Conservation (phyloP, 2,329 filamentous ascomycete genomes). For the Sordariomycetes sp. region DNA sequence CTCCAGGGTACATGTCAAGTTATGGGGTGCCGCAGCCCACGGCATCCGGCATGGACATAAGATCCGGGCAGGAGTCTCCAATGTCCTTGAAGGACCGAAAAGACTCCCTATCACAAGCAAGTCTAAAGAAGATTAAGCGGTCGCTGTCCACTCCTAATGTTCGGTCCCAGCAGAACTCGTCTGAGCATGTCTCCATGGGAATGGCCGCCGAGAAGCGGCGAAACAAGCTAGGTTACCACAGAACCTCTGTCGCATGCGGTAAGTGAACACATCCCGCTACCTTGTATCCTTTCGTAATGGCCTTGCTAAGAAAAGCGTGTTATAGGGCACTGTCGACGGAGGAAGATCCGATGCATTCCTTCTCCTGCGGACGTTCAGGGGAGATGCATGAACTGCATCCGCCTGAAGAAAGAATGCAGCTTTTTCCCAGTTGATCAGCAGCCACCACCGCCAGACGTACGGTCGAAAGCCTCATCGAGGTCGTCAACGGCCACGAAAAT, state of each 20-base stretch:
- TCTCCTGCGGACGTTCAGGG: conserved; percentile 61
- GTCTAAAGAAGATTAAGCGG: conserved; percentile 29
- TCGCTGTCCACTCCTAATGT: conserved; percentile 39
- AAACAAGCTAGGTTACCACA: conserved; percentile 92
- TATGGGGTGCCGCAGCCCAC: conserved; percentile 20
- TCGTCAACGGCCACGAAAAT: conserved; percentile 26
- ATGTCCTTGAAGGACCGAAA: conserved; percentile 23
- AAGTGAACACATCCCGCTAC: conserved; percentile 32
- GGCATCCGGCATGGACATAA: conserved; percentile 15
- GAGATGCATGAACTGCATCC: conserved; percentile 85
- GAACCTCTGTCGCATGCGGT: conserved; percentile 94
- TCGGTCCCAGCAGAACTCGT: conserved; percentile 24
- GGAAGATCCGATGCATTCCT: conserved; percentile 86
- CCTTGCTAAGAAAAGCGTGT: background rate
- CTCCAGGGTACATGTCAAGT: conserved; percentile 20
- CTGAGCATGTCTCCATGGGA: conserved; percentile 21
- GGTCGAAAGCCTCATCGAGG: conserved; percentile 28
- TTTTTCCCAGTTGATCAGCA: conserved; percentile 83
- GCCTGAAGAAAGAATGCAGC: conserved; percentile 87
- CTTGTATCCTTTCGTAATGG: background rate
- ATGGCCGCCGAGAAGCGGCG: conserved; percentile 46
- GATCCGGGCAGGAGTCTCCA: conserved; percentile 15
- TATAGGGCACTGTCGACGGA: conserved; percentile 76
- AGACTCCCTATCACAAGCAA: conserved; percentile 23
- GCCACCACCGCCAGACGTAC: conserved; percentile 34